Evolutionary conservation across 78 protist genomes (phyloP), one percentile per base, ranked within the genome.

Genomic region (Mantamonas sphyraenae): DNA sequence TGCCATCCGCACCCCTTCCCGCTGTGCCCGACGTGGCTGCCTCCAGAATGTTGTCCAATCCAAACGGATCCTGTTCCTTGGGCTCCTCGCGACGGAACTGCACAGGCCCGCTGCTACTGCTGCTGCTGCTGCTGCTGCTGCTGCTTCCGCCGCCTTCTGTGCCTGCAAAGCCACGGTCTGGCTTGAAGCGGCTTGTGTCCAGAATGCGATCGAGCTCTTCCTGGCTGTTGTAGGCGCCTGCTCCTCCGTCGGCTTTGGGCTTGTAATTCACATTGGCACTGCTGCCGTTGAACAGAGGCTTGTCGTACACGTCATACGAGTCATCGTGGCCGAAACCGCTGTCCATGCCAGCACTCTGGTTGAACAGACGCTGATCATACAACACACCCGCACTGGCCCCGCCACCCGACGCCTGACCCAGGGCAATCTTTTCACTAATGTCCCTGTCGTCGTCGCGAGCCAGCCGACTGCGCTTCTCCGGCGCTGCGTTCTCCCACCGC

Each of bases 351-450:
- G 28, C 71, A 33, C 53, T 76, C 65, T 76, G 95, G 71, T 88
- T 89, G 79, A 93, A 93, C 50, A 95, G 82, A 8, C 98, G 84
- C 72, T 80, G 88, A 61, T 95, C 98, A 58, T 78, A 90, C 55
- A 83, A n/a, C 31, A 65, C 35, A 19, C 86, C 97, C 24, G 45
- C 77, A 59, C 3, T 2, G 59, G 0, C 16, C 14, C 45, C 12
- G 10, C 22, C n/a, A 45, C 47, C 45, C 80, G 43, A 63, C 26
- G 74, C 75, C 19, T 68, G 85, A 7, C 96, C 96, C 20, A 93
- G 77, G 19, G 96, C 98, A 65, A 90, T 79, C 55, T 71, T 45
- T 75, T 93, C 98, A 35, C 81, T 51, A 33, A 91, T 65, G 79
- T 93, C 98, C 42, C 98, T 87, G 59, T 90, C 95, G 31, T 42